A percentile compares a stretch with the other conserved stretches of the same genome.
Evolutionary conservation across 495 filamentous ascomycete genomes (phyloP).

Genomic region (Penicillium macrosclerotiorum): DNA sequence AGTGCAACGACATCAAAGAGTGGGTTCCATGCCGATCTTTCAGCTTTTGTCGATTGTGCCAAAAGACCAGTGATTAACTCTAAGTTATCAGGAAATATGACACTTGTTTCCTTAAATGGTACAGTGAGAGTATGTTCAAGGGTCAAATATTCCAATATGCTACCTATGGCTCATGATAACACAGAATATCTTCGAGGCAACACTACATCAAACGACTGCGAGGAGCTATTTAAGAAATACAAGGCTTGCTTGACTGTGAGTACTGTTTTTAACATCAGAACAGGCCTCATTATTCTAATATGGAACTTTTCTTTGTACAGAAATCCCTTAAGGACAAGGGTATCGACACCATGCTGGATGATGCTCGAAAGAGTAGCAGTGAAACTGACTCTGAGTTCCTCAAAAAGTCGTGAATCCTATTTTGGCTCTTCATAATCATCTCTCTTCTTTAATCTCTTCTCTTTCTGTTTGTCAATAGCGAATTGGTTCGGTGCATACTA

Average conservation of each 20-base stretch:
- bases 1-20: conserved; percentile 92
- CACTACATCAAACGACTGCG: conserved; percentile 78
- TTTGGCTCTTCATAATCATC: neutral
- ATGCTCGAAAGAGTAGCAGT: conserved; percentile 75
- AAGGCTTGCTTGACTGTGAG: conserved; percentile 75
- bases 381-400: conserved; percentile 77
- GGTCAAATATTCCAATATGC: no score
- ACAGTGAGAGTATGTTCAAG: conserved; percentile 85
- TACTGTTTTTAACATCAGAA: conserved; percentile 9
- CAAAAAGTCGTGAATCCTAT: conserved; percentile 41
- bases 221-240: conserved; percentile 80
- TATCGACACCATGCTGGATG: conserved; percentile 82
- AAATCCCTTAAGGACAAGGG: conserved; percentile 78
- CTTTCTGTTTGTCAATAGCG: neutral
- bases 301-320: conserved; percentile 36
- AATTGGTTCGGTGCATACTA: no score
- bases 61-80: conserved; percentile 18
- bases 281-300: no score
- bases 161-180: conserved; percentile 12
- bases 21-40: conserved; percentile 35
- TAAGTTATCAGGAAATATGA: conserved; percentile 67
- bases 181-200: conserved; percentile 83
- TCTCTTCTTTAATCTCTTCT: conserved; percentile 10
- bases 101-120: conserved; percentile 93
- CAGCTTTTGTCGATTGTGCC: neutral